These are phyloP conservation scores for Lactarius pseudohatsudake DNA, from an alignment of 768 basidiomycete species.

Conservation along the genomic window DNA sequence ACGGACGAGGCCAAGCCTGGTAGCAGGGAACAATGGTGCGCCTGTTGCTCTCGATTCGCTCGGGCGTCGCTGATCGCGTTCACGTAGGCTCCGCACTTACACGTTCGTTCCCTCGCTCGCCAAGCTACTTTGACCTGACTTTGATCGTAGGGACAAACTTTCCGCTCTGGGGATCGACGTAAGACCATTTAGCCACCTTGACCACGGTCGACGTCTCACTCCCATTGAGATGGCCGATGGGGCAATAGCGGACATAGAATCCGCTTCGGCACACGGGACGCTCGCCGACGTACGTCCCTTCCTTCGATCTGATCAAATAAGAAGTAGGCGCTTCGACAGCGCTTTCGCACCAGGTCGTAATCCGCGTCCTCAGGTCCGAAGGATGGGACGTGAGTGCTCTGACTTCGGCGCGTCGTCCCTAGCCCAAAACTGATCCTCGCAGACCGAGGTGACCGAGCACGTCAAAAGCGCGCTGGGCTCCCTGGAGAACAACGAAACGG, in stretches of 20 bases:
- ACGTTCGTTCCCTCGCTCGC: conserved; percentile 13
- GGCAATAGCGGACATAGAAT: conserved; percentile 8
- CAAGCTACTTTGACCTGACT: not conserved
- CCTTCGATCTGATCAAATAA: not conserved
- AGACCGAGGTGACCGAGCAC: conserved; percentile 9
- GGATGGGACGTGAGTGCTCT: conserved; percentile 16
- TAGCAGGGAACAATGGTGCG: conserved; percentile 17
- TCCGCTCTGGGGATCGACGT: conserved; percentile 24
- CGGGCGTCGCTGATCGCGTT: not conserved
- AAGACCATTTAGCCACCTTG: not conserved
- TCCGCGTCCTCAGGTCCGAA: conserved; percentile 3
- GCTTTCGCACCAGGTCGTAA: conserved; percentile 1
- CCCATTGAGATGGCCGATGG: conserved; percentile 9
- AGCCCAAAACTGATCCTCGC: not conserved
- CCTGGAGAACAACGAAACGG: conserved; percentile 2
- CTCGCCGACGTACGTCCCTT: conserved; percentile 15
- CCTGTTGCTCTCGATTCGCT: not conserved
- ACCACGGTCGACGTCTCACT: not conserved
- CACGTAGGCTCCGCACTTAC: conserved; percentile 17
- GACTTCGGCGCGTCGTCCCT: not conserved
- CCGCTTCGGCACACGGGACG: conserved; percentile 2
- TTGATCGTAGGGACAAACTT: conserved; percentile 13
- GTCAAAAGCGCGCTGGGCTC: conserved; percentile 15
- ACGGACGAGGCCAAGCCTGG: conserved; percentile 18
- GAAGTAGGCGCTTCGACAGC: not conserved